Conservation (phyloP, 164 flowering plant species). For the Cinnamomum micranthum region DNA sequence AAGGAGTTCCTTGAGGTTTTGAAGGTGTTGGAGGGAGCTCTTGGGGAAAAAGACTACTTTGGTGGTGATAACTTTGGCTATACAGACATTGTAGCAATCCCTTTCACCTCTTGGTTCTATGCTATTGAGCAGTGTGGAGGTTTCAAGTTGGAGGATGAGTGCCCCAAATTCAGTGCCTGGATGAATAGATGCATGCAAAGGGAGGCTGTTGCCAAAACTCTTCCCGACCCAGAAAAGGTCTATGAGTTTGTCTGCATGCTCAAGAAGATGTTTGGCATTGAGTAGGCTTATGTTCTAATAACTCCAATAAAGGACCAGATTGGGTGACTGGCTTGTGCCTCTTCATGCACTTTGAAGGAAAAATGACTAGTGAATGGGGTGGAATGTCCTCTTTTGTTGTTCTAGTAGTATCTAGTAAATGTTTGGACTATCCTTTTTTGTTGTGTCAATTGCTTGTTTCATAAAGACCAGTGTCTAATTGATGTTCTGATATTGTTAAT, state of each 20-base stretch:
- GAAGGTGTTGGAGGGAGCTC: conserved; percentile 46
- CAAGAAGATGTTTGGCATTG: conserved; percentile 47
- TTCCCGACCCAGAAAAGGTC: conserved; percentile 44
- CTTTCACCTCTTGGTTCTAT: conserved; percentile 40
- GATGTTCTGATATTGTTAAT: too few species aligned
- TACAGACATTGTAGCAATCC: conserved; percentile 34
- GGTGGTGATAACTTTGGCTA: conserved; percentile 47
- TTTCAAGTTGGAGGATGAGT: conserved; percentile 40
- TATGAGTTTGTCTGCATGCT: conserved; percentile 34
- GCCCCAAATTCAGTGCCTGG: conserved; percentile 52
- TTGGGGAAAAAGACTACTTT: conserved; percentile 46
- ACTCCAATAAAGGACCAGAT: background rate
- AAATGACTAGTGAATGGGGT: background rate
- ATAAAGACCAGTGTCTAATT: too few species aligned
- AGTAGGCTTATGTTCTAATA: conserved; percentile 9
- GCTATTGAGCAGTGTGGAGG: conserved; percentile 40
- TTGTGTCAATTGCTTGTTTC: background rate
- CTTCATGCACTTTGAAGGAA: background rate
- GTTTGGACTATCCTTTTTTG: background rate
- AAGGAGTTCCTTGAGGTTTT: conserved; percentile 41
- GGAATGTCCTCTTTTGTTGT: background rate
- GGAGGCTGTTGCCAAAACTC: conserved; percentile 36
- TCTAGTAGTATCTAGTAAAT: background rate
- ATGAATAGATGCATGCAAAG: conserved; percentile 42
- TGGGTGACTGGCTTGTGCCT: background rate